Conservation (phyloP, 306 rosid genomes). For the Acmispon strigosus region DNA sequence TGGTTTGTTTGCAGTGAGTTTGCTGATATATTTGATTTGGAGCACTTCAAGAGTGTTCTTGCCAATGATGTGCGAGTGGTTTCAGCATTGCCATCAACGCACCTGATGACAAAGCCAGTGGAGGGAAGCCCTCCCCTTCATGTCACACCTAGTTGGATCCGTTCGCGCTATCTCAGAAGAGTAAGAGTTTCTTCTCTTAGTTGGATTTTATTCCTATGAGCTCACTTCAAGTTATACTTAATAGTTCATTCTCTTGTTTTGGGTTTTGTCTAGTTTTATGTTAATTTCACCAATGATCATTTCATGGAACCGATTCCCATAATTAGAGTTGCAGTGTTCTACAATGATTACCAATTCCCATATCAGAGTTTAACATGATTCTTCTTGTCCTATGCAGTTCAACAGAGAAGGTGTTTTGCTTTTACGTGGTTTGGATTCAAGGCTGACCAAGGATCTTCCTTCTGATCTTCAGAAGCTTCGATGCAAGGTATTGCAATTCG, state of each 20-base stretch:
- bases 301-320: neutral
- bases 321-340: neutral
- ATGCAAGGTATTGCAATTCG: constrained; percentile 62
- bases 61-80: constrained; percentile 69
- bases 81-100: constrained; percentile 87
- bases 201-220: neutral
- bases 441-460: constrained; percentile 91
- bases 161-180: constrained; percentile 68
- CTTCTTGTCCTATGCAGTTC: constrained; percentile 43
- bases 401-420: constrained; percentile 91
- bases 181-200: constrained; percentile 37
- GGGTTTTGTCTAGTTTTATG: neutral
- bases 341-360: neutral
- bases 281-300: neutral
- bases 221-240: too few relatives aligned
- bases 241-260: neutral
- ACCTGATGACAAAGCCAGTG: constrained; percentile 78
- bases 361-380: constrained; percentile 18
- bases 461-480: constrained; percentile 95
- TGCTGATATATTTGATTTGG: constrained; percentile 92
- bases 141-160: constrained; percentile 79
- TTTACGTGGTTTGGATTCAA: constrained; percentile 83
- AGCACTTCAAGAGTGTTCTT: constrained; percentile 81
- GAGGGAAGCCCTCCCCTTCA: constrained; percentile 79
- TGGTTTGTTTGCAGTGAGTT: constrained; percentile 72